Evolutionary conservation across 495 filamentous ascomycete species (phyloP).

Genomic region (Thermothielavioides terrestris): DNA sequence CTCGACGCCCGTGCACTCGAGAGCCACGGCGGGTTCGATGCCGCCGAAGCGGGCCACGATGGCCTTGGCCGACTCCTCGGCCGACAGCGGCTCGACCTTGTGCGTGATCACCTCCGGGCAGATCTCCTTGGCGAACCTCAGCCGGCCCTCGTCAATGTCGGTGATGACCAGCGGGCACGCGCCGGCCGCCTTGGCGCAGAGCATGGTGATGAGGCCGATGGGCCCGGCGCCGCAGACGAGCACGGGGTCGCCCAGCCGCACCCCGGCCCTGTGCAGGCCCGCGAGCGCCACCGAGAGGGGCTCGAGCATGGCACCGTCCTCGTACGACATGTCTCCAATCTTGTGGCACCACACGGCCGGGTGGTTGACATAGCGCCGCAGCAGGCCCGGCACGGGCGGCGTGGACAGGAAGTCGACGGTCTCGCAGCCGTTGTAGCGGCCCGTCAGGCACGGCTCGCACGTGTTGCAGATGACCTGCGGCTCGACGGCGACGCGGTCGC

Average conservation of each 20-base stretch:
- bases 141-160: conserved; percentile 78
- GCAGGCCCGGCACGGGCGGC: conserved; percentile 77
- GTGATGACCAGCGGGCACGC: conserved; percentile 83
- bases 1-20: conserved; percentile 94
- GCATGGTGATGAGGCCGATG: conserved; percentile 77
- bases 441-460: conserved; percentile 83
- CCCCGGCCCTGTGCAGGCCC: conserved; percentile 66
- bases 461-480: conserved; percentile 82
- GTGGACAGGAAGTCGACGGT: conserved; percentile 78
- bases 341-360: conserved; percentile 89
- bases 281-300: conserved; percentile 79
- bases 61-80: conserved; percentile 60
- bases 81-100: conserved; percentile 59
- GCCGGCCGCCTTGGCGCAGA: conserved; percentile 74
- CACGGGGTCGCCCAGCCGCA: conserved; percentile 74
- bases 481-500: conserved; percentile 85
- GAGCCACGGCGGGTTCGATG: conserved; percentile 62
- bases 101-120: conserved; percentile 65
- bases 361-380: conserved; percentile 89
- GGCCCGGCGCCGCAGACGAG: conserved; percentile 85
- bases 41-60: conserved; percentile 60
- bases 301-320: conserved; percentile 80
- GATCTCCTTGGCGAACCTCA: conserved; percentile 73
- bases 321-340: conserved; percentile 79
- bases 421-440: conserved; percentile 89